These are phyloP conservation scores for Cinchona pubescens DNA, from an alignment of 257 asterid genomes.

Conservation along the genomic window DNA sequence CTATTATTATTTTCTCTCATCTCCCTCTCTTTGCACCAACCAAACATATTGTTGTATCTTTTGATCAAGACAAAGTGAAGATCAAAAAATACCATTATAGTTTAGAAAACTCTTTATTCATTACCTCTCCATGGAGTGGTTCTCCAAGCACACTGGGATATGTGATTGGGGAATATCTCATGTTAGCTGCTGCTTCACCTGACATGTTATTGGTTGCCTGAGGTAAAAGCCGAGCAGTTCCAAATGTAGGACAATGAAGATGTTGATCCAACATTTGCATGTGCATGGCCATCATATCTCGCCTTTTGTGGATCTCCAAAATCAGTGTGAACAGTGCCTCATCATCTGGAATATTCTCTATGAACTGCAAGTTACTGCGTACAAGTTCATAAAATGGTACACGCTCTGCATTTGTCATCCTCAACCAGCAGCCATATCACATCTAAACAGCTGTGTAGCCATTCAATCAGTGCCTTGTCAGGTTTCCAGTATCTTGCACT, in stretches of 20 bases:
- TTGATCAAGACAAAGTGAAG: neutral
- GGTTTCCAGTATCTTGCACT: conserved; percentile 65
- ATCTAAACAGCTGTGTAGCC: conserved; percentile 94
- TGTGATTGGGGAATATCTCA: conserved; percentile 91
- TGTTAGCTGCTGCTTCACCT: conserved; percentile 73
- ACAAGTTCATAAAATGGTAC: conserved; percentile 92
- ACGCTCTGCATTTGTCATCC: conserved; percentile 67
- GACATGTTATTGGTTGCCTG: conserved; percentile 70
- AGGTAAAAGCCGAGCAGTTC: conserved; percentile 85
- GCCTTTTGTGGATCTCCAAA: conserved; percentile 86
- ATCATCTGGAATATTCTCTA: conserved; percentile 93
- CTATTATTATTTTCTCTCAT: neutral
- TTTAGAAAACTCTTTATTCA: conserved; percentile 27
- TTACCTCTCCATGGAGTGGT: conserved; percentile 99
- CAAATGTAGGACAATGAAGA: conserved; percentile 97
- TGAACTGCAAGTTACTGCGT: conserved; percentile 85
- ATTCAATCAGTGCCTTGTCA: conserved; percentile 75
- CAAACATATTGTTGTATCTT: neutral
- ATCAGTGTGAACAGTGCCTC: conserved; percentile 95
- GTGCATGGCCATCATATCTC: conserved; percentile 96
- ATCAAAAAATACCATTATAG: conserved; percentile 8
- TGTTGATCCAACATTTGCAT: conserved; percentile 99
- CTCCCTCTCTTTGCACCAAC: neutral
- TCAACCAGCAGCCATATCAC: conserved; percentile 93
- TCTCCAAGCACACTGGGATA: conserved; percentile 98